Evolutionary conservation across 2,329 filamentous ascomycete species (phyloP), one percentile per base, ranked within the genome.

Genomic region (Thermochaetoides dissita): DNA sequence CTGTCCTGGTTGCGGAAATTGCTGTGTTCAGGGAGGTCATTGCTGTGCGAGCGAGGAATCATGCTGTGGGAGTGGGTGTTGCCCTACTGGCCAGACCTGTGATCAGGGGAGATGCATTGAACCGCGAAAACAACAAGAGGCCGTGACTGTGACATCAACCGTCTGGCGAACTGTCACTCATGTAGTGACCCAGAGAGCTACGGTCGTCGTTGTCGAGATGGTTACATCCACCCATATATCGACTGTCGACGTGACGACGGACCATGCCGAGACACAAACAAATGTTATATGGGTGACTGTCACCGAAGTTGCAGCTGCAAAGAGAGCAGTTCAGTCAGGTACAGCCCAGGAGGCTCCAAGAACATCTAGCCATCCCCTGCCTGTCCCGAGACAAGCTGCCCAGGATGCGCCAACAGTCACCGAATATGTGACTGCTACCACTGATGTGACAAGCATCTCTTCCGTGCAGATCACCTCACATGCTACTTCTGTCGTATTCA

Each of bases 41-140:
- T 59, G 57, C 46, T 59, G 57, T 35, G 47, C 47, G 6, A 37
- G 46, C 1, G 56, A 49, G n/a, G 43, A 50, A 32, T 24, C 49
- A 33, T 59, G 57, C 43, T 59, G 57, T 37, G 57, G 56, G 34
- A 43, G 42, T 7, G 51, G 55, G n/a, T 60, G 57, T 44, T 60
- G 57, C 48, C 47, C 46, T 3, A 48, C 43, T 30, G 57, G 55
- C 8, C 54, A 59, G 46, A 53, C 52, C 7, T 60, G 57, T 43
- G 52, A 43, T 36, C 36, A 52, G 5, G 56, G 56, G 1, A 47
- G 55, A 31, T 60, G 57, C 42, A 46, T 52, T 2, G 29, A 30
- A 17, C 8, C 6, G 8, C n/a, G 33, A 34, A 11, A 7, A 10
- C 39, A 10, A 10, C 30, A 8, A 28, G 34, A 31, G 1, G 30